Base-by-base conservation (phyloP, 108 stramenopile species). In the Epipyxis sp. region DNA sequence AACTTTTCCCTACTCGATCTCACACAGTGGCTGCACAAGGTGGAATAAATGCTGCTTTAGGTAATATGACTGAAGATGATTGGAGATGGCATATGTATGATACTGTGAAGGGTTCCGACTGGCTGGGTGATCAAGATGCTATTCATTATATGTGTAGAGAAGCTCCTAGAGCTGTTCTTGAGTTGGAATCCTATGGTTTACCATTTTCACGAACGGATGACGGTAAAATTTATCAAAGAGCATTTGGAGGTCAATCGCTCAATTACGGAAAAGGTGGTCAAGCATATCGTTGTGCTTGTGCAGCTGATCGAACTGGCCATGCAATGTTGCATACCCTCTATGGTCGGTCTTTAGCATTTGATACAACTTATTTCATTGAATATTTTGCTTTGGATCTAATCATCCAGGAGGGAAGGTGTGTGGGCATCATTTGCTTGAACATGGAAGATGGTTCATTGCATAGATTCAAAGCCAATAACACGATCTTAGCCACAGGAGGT, bases 111-210 rank as follows among this genome's bases (percentile, higher is more conserved):
- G 98, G 98, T 2, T 81, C 81, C 43, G 98, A 99, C 82, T 99
- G 96, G 96, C 90, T 99, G 3, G 98, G 98, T 25, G 98, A 99
- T 87, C 98, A 99, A 87, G 98, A 99, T 86, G 96, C 98, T 78
- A 99, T 99, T 80, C 97, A 98, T 85, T 99, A 99, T 95, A 99
- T 99, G 98, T 98, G 97, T 85, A 85, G 95, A 27, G 98, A 99
- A 87, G 98, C 98, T 32, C 98, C 98, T 61, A 82, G 81, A 20
- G 95, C 95, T 30, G 95, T 97, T 6, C 82, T 95, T 74, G 98
- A 99, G 86, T 86, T 99, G 68, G 98, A 98, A 88, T 90, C 91
- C 40, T 90, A 86, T 76, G 89, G 89, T 13, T 42, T 85, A 32
- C 82, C 82, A 42, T 85, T 85, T 65, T 83, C 82, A 42, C 86